Base-by-base conservation (phyloP, 129 eudicot species). In the Flaveria bidentis region DNA sequence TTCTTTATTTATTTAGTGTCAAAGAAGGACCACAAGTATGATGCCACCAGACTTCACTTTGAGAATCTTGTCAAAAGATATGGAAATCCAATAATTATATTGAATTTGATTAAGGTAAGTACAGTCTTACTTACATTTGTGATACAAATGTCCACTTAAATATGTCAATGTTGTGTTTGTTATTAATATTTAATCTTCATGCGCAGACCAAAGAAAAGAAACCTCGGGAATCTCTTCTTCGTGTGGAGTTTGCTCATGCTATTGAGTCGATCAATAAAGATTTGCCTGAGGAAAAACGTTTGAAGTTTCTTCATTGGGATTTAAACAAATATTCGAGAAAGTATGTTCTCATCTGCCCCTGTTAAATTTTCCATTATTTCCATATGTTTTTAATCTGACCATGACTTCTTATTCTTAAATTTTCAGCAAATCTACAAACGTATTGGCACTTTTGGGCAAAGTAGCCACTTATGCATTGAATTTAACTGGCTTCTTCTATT, bases 261-360 rank as follows among this genome's bases (percentile, higher is more conserved):
- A 92, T 95, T 64, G 93, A 85, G 80, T 28, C 73, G 28, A 86
- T 95, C 15, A 95, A 95, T 86, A 87, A 73, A 78, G 96, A 85
- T 70, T 79, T 91, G 46, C 72, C 90, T 3, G 92, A 86, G 77
- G 96, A 89, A 80, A 82, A 78, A 46, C 99, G 87, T 75, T 81
- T 95, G 76, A 95, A 85, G 89, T 95, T 95, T 77, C 86, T 90
- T 53, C 97, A 92, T 69, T 92, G 96, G 96, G 99, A 95, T 86
- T 85, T 95, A 75, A 89, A 87, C 78, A 95, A 92, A 84, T 79
- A 85, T 76, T 87, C 96, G 52, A 88, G 88, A 88, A 87, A 85
- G 98, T 93, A 82, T 42, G 57, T 22, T 79, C n/a, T 39, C 66
- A 70, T 66, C 39, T 53, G 67, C 6, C 41, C 78, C 68, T n/a